A percentile compares a stretch with the other conserved stretches of the same genome.
Conservation (phyloP, 148 eudicot genomes). For the Diospyros lotus region DNA sequence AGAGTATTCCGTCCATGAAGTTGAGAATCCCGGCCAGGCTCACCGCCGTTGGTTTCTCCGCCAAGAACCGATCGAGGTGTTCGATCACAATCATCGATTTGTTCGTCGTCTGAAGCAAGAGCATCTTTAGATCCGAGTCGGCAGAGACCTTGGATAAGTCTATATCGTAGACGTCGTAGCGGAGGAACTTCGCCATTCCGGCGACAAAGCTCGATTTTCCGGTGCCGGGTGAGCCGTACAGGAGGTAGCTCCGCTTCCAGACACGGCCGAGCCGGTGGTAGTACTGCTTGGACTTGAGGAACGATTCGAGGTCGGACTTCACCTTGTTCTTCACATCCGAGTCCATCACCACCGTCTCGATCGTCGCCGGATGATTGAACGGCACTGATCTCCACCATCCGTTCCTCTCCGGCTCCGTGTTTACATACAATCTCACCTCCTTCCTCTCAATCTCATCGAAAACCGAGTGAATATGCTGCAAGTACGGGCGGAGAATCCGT, state of each 20-base stretch:
- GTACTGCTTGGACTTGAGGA: conserved; percentile 38
- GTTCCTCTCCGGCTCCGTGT: conserved; percentile 15
- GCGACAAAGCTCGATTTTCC: conserved; percentile 50
- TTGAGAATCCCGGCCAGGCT: not conserved
- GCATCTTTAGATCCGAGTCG: conserved; percentile 39
- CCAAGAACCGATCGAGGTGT: not conserved
- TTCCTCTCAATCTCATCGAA: conserved; percentile 48
- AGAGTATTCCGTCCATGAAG: conserved; percentile 26
- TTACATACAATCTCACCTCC: conserved; percentile 32
- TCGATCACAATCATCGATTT: not conserved
- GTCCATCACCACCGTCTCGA: conserved; percentile 37
- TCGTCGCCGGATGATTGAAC: conserved; percentile 35
- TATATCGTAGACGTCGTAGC: conserved; percentile 39
- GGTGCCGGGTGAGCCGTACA: conserved; percentile 45
- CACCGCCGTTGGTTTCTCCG: not conserved
- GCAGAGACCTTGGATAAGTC: conserved; percentile 28
- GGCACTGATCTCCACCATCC: conserved; percentile 36
- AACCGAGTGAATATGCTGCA: conserved; percentile 50
- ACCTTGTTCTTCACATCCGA: conserved; percentile 34
- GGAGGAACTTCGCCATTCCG: conserved; percentile 31
- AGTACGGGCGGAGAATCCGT: conserved; percentile 42
- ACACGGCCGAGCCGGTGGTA: conserved; percentile 40
- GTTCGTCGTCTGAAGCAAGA: conserved; percentile 24
- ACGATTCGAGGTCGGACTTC: conserved; percentile 35
- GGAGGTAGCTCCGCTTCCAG: conserved; percentile 47